These are phyloP conservation scores for Saccharomycopsis selenospora DNA, from an alignment of 805 yeast species.

Conservation along the genomic window DNA sequence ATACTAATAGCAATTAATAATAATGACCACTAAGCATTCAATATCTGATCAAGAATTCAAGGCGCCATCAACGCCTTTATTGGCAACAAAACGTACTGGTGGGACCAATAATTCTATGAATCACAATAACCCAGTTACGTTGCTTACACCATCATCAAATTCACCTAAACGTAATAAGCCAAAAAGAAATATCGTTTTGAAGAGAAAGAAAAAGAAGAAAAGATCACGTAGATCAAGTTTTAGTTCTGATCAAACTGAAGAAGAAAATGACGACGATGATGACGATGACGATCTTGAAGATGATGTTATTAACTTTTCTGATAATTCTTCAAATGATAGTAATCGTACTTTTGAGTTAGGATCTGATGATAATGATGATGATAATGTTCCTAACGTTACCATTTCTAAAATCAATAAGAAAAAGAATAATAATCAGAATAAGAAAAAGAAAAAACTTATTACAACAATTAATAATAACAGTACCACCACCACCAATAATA, in stretches of 20 bases:
- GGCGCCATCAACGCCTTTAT: slow-evolving; percentile 1
- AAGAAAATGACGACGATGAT: not conserved
- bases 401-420: too few relatives aligned
- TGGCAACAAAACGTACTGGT: slow-evolving; percentile 1
- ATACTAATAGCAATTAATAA: too few relatives aligned
- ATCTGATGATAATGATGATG: not conserved
- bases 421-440: too few relatives aligned
- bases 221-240: not conserved
- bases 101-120: not conserved
- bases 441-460: too few relatives aligned
- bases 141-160: slow-evolving; percentile 17
- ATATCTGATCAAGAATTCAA: not conserved
- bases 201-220: too few relatives aligned
- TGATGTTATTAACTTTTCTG: too few relatives aligned
- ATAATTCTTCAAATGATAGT: not conserved
- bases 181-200: too few relatives aligned
- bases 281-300: slow-evolving; percentile 5
- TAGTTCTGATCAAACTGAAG: not conserved
- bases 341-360: not conserved
- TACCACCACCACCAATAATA: too few relatives aligned
- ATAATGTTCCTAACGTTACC: too few relatives aligned
- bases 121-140: slow-evolving; percentile 2
- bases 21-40: not conserved
- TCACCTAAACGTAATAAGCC: slow-evolving; percentile 16
- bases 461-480: not conserved